Base-by-base conservation (phyloP, 2,329 filamentous ascomycete species). In the Diplodia scrobiculata region DNA sequence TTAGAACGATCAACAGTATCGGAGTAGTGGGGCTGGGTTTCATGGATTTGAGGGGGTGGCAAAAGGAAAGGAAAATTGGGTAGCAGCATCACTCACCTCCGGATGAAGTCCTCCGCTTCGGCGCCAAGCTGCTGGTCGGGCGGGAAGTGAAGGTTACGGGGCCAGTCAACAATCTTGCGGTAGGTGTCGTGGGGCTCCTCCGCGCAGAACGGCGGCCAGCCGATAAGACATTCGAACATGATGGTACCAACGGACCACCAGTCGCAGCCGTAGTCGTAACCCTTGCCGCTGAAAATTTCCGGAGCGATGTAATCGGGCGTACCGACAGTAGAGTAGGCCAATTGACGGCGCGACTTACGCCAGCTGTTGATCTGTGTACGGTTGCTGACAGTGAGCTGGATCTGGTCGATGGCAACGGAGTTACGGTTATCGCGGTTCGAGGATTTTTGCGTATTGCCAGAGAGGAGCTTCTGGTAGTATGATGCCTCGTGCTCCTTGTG, bases 191-290 rank as follows among this genome's bases (percentile, higher is more conserved):
- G 94, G 68, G 92, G 91, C 76, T 98, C 94, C 78, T 99, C 95
- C 21, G 95, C 94, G 78, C 95, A 99, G 86, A 99, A 99, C 34
- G 95, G 95, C 65, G 95, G 95, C 95, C 95, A 99, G 73, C 95
- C 95, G 68, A 99, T 92, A 71, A 99, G 84, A 79, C 95, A 99
- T 80, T 99, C 95, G 74, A 98, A 99, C 95, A 99, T 98, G 80
- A 99, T 99, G 52, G 95, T 97, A 63, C 95, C 95, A 59, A 99
- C 86, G 25, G 91, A 96, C 95, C 95, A 99, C 95, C 95, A 99
- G 83, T 99, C 95, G 77, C 95, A 99, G 76, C 96, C 90, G 74
- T 94, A 97, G 67, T 92, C 91, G 81, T 99, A 99, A 58, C 95
- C 95, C 74, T 96, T 91, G 19, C 94, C 93, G 54, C 91, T 96